These are phyloP conservation scores for Ogataea corticis DNA, from an alignment of 805 yeast genomes.

Conservation along the genomic window DNA sequence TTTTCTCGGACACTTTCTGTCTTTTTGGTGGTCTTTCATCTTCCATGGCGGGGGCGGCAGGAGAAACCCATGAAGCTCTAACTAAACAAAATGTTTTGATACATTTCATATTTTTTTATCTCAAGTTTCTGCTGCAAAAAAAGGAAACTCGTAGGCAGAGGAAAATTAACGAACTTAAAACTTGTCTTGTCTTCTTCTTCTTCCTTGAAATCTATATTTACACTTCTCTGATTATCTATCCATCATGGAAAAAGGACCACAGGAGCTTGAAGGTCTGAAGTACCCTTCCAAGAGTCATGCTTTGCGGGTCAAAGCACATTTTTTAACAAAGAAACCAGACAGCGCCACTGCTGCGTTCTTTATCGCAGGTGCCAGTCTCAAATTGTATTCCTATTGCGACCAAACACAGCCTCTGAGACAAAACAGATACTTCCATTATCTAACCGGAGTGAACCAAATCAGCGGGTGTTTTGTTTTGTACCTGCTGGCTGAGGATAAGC, in stretches of 20 bases:
- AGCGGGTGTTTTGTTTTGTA: slow-evolving; percentile 75
- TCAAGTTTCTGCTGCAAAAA: not conserved
- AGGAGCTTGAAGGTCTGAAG: slow-evolving; percentile 38
- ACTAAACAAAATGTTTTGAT: no score
- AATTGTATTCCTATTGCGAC: slow-evolving; percentile 74
- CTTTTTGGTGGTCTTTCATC: slow-evolving; percentile 1
- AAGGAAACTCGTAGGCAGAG: not conserved
- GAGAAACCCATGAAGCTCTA: no score
- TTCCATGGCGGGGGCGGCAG: no score
- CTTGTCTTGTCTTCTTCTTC: not conserved
- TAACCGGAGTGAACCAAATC: slow-evolving; percentile 73
- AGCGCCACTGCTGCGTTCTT: slow-evolving; percentile 38
- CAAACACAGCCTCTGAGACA: slow-evolving; percentile 79
- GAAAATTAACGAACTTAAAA: not conserved
- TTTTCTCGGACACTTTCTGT: not conserved
- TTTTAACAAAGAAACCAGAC: slow-evolving; percentile 25
- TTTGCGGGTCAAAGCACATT: slow-evolving; percentile 41
- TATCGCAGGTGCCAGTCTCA: slow-evolving; percentile 60
- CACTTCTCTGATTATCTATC: not conserved
- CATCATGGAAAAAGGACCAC: slow-evolving; percentile 22
- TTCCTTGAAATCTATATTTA: not conserved
- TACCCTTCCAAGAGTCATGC: slow-evolving; percentile 89
- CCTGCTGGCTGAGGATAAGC: slow-evolving; percentile 49
- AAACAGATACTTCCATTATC: slow-evolving; percentile 84
- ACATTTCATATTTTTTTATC: no score